These are phyloP conservation scores for Entophlyctis luteolus DNA, from an alignment of 192 early-diverging fungal genomes.

Conservation along the genomic window DNA sequence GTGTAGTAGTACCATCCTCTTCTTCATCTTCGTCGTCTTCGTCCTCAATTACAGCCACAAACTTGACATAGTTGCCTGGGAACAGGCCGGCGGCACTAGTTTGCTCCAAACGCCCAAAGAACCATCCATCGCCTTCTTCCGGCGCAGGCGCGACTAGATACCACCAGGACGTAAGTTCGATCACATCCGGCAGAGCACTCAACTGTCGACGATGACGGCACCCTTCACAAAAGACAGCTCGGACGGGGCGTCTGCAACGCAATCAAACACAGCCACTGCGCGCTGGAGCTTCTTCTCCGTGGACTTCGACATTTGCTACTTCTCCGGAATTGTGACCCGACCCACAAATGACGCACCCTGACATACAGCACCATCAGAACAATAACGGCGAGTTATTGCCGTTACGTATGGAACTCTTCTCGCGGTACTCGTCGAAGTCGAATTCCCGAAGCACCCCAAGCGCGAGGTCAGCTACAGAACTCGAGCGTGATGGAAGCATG, in stretches of 20 bases:
- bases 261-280: conserved; percentile 57
- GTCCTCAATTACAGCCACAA: not conserved
- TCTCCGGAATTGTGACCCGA: no score
- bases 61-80: conserved; percentile 56
- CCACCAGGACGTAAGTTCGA: conserved; percentile 21
- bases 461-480: no score
- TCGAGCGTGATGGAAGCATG: no score
- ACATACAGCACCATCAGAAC: no score
- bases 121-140: conserved; percentile 55
- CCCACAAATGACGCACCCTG: no score
- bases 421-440: no score
- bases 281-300: not conserved
- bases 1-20: not conserved
- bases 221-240: conserved; percentile 58
- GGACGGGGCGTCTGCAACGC: conserved; percentile 51
- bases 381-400: no score
- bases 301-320: no score
- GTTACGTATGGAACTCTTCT: no score
- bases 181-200: not conserved
- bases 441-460: no score
- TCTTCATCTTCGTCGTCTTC: conserved; percentile 1
- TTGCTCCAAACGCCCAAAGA: conserved; percentile 46
- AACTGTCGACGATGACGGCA: conserved; percentile 50
- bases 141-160: conserved; percentile 22
- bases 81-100: conserved; percentile 49